These are phyloP conservation scores for Penicillium sp. DNA, from an alignment of 2,329 filamentous ascomycete species.

Conservation along the genomic window DNA sequence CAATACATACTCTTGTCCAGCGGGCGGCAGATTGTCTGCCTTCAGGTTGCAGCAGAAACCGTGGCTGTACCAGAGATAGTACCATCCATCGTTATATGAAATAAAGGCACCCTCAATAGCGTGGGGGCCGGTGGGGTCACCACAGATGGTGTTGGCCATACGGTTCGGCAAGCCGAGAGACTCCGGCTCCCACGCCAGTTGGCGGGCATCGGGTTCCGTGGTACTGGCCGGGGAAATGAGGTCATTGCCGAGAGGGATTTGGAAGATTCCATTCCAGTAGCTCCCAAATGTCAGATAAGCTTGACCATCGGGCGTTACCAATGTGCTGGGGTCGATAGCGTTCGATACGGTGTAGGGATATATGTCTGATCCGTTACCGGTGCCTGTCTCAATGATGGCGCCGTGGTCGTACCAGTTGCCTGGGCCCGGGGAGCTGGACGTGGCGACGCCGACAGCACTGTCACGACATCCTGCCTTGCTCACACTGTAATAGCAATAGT, in stretches of 20 bases:
- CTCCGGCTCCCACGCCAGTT: slow-evolving; percentile 32
- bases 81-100: slow-evolving; percentile 31
- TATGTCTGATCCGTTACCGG: slow-evolving; percentile 27
- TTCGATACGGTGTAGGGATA: slow-evolving; percentile 52
- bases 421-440: slow-evolving; percentile 41
- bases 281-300: slow-evolving; percentile 64
- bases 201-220: slow-evolving; percentile 25
- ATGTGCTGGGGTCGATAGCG: slow-evolving; percentile 61
- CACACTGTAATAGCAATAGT: slow-evolving; percentile 68
- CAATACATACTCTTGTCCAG: slow-evolving; percentile 52
- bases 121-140: slow-evolving; percentile 32
- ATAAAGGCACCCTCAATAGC: slow-evolving; percentile 36
- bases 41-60: slow-evolving; percentile 35
- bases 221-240: slow-evolving; percentile 24
- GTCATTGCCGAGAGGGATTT: slow-evolving; percentile 51
- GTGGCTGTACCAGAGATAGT: slow-evolving; percentile 40
- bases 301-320: slow-evolving; percentile 38
- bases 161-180: slow-evolving; percentile 18
- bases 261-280: slow-evolving; percentile 69
- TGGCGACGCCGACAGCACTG: slow-evolving; percentile 64
- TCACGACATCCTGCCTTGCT: slow-evolving; percentile 62
- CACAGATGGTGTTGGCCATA: slow-evolving; percentile 28
- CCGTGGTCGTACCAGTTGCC: slow-evolving; percentile 41
- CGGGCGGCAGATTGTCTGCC: slow-evolving; percentile 42
- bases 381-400: slow-evolving; percentile 35